Base-by-base conservation (phyloP, 139 green algal species). In the Diplosphaera chodatii region DNA sequence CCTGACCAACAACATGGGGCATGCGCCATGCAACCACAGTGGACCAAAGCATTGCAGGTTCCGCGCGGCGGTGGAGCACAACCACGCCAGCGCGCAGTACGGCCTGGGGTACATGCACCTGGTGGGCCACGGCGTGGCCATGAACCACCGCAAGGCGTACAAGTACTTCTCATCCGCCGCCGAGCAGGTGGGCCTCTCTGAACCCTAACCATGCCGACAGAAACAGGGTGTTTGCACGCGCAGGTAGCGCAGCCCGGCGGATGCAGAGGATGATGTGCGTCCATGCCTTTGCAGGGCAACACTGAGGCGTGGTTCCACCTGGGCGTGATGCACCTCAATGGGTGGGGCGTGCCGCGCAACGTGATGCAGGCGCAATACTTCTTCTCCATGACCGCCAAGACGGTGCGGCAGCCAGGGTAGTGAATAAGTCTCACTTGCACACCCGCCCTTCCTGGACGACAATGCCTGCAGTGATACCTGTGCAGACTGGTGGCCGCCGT, bases 91-190 rank as follows among this genome's bases (percentile, higher is more conserved):
- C 29, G 94, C 82, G 0, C 80, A 88, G 67, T 96, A 92, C 55
- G 92, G 91, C 1, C 82, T 99, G 65, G 95, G 87, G 15, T 98
- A 96, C 85, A 83, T 98, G 84, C 74, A 96, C 77, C 77, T 96
- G 22, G 71, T 74, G n/a, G 95, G 93, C n/a, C 77, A 84, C 1
- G 90, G 87, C 15, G 78, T 88, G 41, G 30, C 41, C 21, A 64
- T 77, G 66, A 84, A 95, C 76, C 56, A 78, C 62, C 33, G 32
- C 18, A 82, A 78, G 65, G 90, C 90, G 18, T 76, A 86, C 56
- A 56, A 79, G 28, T 82, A 85, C 67, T 89, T 96, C 64, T 70
- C 64, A 15, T 27, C 41, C 1, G 85, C 86, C 27, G 75, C 72
- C 4, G 73, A 82, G 64, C 56, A 72, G 59, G 74, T 76, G 64